Conservation (phyloP, 2,329 filamentous ascomycete species). For the Aspergillus brasiliensis region DNA sequence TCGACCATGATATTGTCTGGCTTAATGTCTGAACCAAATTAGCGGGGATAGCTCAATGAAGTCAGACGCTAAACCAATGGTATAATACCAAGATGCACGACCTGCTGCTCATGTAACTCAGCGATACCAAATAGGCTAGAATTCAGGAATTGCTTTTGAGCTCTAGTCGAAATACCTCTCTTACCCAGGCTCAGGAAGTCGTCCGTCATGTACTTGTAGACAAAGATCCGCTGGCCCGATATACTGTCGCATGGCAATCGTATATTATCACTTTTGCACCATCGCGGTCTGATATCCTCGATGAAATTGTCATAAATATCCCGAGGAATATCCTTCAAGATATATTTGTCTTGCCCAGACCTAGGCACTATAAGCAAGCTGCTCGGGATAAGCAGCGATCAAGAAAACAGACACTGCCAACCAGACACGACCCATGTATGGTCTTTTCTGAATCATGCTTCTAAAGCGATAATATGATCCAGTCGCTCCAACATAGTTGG, state of each 20-base stretch:
- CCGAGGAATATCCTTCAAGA: constrained; percentile 30
- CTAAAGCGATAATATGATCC: not conserved
- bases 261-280: constrained; percentile 41
- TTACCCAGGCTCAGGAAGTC: constrained; percentile 48
- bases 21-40: constrained; percentile 36
- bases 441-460: not conserved
- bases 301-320: constrained; percentile 27
- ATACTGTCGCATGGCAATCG: constrained; percentile 45
- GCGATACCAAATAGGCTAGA: constrained; percentile 43
- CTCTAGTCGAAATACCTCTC: constrained; percentile 40
- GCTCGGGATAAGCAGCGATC: not conserved
- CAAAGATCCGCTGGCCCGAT: constrained; percentile 48
- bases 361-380: constrained; percentile 11
- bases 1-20: constrained; percentile 42
- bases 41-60: not conserved
- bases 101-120: constrained; percentile 35
- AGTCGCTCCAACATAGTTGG: not conserved
- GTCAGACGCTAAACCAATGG: not conserved
- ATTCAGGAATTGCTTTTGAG: constrained; percentile 48
- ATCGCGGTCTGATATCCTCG: constrained; percentile 25
- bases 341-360: constrained; percentile 24
- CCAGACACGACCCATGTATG: not conserved
- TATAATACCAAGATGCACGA: constrained; percentile 34
- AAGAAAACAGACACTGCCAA: not conserved
- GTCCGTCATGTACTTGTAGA: constrained; percentile 49